phyloP scores from a whole-genome alignment of 768 basidiomycete genomes.

The Gymnopilus dilepis region DNA sequence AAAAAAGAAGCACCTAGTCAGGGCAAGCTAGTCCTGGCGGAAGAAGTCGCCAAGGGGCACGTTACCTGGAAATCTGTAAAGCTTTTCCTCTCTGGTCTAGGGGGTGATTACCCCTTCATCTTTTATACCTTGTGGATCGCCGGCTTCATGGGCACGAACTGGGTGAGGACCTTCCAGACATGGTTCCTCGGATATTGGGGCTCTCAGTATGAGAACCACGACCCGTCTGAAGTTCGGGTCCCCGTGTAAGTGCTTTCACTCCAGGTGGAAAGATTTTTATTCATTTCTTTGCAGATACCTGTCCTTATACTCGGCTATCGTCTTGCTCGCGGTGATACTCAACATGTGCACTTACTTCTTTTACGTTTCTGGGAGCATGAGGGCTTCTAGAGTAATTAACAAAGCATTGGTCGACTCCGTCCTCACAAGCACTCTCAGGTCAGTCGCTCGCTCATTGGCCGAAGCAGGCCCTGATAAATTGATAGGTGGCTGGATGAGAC shows the following conservation, averaged over 20 bases:
- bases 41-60: conserved; percentile 55
- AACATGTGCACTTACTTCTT: conserved; percentile 1
- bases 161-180: conserved; percentile 36
- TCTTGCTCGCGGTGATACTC: neutral
- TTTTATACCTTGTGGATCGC: conserved; percentile 35
- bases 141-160: conserved; percentile 28
- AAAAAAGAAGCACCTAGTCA: conserved; percentile 24
- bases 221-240: conserved; percentile 38
- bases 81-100: conserved; percentile 41
- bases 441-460: conserved; percentile 21
- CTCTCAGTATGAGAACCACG: conserved; percentile 42
- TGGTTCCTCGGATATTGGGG: conserved; percentile 54
- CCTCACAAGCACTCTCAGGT: conserved; percentile 22
- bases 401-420: conserved; percentile 17
- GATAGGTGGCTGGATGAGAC: conserved; percentile 39
- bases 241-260: conserved; percentile 35
- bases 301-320: conserved; percentile 37
- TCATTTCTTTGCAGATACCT: conserved; percentile 30
- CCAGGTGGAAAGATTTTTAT: neutral
- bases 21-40: conserved; percentile 65
- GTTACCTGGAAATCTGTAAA: conserved; percentile 34
- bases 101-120: conserved; percentile 36
- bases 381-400: conserved; percentile 19
- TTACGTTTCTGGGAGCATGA: conserved; percentile 14
- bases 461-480: neutral